Base-by-base conservation (phyloP, 2,329 filamentous ascomycete species). In the Verticillium klebahnii region DNA sequence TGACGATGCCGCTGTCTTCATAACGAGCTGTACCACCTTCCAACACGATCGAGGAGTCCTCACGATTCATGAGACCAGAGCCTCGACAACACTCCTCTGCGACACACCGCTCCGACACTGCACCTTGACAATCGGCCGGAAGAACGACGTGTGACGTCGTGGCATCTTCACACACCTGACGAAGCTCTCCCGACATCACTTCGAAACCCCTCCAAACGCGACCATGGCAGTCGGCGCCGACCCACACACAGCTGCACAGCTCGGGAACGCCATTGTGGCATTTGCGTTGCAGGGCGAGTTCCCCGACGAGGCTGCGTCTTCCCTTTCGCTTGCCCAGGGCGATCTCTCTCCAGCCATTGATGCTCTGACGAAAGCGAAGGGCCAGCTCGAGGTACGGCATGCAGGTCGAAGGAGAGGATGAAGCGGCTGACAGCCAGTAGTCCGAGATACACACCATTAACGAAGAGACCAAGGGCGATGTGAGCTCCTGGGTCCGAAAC, bases 401-500 rank as follows among this genome's bases (percentile, higher is more conserved):
- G 5, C 15, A 32, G 9, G 9, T 1, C 2, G 14, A 14, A 34
- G 29, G 7, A 17, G 32, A 17, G 14, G 23, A 14, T 54, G 15
- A 6, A 12, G 12, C 6, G 5, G 4, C 36, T 32, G 5, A 50
- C 17, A 14, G 7, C 23, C 15, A 6, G 12, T 61, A 91, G 87
- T 77, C 83, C 63, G 88, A 96, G 69, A 89, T 98, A 62, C 89
- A 88, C 66, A 75, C 80, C 25, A 85, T 95, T 64, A 96, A 93
- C 74, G 85, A 87, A 70, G 87, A 92, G 67, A 90, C 88, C 19
- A 90, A 89, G 61, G 85, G 88, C 45, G 90, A 96, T 69, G 89
- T 97, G 58, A 90, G 92, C 71, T 85, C 88, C 59, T 98, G 94
- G 94, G 91, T 96, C 61, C 78, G 82, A 59, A 92, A 95, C 73